These are phyloP conservation scores for Akebia trifoliata DNA, from an alignment of 164 flowering plant species.

Conservation along the genomic window DNA sequence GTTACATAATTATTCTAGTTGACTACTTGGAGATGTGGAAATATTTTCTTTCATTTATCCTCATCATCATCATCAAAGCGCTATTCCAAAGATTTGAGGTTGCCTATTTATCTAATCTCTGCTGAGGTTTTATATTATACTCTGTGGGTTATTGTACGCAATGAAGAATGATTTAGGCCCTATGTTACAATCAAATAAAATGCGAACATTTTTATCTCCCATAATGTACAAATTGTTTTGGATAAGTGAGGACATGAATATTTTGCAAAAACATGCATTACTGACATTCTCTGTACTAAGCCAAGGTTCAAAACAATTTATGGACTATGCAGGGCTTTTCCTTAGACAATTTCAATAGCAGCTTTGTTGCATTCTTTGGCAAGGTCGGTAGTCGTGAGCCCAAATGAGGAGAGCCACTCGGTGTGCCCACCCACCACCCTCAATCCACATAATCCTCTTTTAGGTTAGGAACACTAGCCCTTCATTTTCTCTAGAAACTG, in stretches of 20 bases:
- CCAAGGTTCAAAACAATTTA: conserved; percentile 11
- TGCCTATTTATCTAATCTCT: too few relatives aligned
- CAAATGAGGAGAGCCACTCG: conserved; percentile 20
- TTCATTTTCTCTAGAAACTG: neutral
- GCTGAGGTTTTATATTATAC: too few relatives aligned
- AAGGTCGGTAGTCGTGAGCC: conserved; percentile 27
- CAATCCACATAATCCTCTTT: neutral
- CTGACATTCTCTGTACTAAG: neutral
- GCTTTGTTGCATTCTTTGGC: conserved; percentile 34
- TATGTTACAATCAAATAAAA: too few relatives aligned
- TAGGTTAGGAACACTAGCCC: conserved; percentile 32
- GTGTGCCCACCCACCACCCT: conserved; percentile 3
- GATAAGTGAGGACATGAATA: neutral
- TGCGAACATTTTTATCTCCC: too few relatives aligned
- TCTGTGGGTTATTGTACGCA: too few relatives aligned
- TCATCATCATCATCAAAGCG: too few relatives aligned
- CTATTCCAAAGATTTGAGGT: too few relatives aligned
- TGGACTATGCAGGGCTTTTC: conserved; percentile 71
- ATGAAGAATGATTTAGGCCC: too few relatives aligned
- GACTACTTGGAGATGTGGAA: too few relatives aligned
- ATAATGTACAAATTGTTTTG: too few relatives aligned
- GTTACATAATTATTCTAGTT: too few relatives aligned
- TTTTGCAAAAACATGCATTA: neutral
- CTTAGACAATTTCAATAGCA: conserved; percentile 45
- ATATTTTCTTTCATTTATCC: too few relatives aligned